Base-by-base conservation (phyloP, 2,329 filamentous ascomycete species). In the Thielaviopsis euricoi region DNA sequence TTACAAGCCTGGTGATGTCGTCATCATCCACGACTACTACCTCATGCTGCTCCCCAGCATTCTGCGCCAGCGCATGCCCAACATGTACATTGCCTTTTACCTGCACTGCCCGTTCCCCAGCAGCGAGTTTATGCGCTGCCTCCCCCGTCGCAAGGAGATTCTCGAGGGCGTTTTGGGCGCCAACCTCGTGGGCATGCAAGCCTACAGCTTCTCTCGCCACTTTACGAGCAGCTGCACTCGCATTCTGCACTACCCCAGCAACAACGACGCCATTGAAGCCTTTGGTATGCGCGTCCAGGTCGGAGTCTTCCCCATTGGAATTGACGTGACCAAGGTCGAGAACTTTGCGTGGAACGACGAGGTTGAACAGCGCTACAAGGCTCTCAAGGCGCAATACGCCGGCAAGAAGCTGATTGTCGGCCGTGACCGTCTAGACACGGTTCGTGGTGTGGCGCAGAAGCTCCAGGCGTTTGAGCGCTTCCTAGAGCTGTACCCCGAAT, bases 321-420 rank as follows among this genome's bases (percentile, higher is more conserved):
- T 97, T 64, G 89, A 96, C 68, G 87, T 86, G n/a, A 79, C 80
- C 61, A 83, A 85, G 61, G 88, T 93, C 17, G 82, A 89, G 66
- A 78, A 78, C 56, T 74, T 82, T 52, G 90, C 90, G 0, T 95
- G 87, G 71, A 81, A 80, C 4, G 76, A 83, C 51, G 74, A 80
- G 0, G 81, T 83, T 23, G 84, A 87, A 21, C 80, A 87, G 58
- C 82, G 87, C 66, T 88, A 89, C 67, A 71, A 78, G 57, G 82
- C 81, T 0, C 80, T 96, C 56, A 83, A 82, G 66, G 80, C 84
- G 62, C 73, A 93, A 64, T 95, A 95, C 67, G 77, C 77, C n/a
- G 89, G 85, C 61, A 94, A 91, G 73, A 95, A 94, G 72, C 85
- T 97, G 64, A 95, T 97, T 64, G 89, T 97, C 58, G 91, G 91